Conservation (phyloP, 208 protist species). For the Wallacemonas sp. region DNA sequence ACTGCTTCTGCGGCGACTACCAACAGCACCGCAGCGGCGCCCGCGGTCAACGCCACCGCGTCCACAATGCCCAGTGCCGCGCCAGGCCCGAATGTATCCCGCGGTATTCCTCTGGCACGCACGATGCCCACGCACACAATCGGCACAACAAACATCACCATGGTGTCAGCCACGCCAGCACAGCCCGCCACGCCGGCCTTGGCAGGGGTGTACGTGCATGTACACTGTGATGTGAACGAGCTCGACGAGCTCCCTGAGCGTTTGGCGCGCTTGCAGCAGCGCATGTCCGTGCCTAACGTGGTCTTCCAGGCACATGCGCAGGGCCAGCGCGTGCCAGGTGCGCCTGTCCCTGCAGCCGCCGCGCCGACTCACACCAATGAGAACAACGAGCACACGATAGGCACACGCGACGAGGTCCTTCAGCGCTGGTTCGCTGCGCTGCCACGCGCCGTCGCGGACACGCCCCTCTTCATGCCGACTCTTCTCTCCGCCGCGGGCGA, state of each 20-base stretch:
- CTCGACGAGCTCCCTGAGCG: constrained; percentile 58
- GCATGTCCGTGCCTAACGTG: constrained; percentile 23
- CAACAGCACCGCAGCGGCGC: constrained; percentile 19
- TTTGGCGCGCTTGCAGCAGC: constrained; percentile 35
- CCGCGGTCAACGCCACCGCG: not conserved
- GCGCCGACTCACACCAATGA: too few relatives aligned
- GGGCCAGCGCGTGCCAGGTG: too few relatives aligned
- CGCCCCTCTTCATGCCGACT: constrained; percentile 2
- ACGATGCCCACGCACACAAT: not conserved
- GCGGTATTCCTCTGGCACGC: not conserved
- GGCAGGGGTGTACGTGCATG: constrained; percentile 61
- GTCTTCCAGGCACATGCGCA: not conserved
- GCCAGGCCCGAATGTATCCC: not conserved
- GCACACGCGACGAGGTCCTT: not conserved
- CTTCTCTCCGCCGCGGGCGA: not conserved
- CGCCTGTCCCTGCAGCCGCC: too few relatives aligned
- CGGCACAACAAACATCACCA: not conserved
- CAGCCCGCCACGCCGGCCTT: not conserved
- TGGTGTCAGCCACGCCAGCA: not conserved
- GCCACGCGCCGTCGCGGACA: not conserved
- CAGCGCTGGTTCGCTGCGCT: constrained; percentile 2
- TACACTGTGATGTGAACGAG: constrained; percentile 70
- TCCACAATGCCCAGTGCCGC: not conserved
- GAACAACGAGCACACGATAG: not conserved
- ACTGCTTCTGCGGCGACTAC: constrained; percentile 10